These are phyloP conservation scores for Pistacia integerrima DNA, from an alignment of 345 rosid species.

Conservation along the genomic window DNA sequence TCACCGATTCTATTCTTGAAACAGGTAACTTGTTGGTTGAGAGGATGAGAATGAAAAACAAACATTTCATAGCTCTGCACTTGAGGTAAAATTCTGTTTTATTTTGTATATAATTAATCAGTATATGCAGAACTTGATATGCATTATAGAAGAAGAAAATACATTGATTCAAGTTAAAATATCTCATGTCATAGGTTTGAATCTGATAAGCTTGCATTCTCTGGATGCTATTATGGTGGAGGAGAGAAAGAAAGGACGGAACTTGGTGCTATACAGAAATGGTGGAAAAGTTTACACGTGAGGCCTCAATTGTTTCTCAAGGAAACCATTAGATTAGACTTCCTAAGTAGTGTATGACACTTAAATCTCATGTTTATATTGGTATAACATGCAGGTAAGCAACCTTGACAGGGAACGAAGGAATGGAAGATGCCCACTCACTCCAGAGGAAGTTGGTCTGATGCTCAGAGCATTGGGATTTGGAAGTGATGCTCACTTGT, in stretches of 20 bases:
- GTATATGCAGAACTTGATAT: too few relatives aligned
- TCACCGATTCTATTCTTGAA: slow-evolving; percentile 59
- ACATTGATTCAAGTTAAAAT: slow-evolving; percentile 10
- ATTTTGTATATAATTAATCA: background rate
- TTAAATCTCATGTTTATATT: slow-evolving; percentile 16
- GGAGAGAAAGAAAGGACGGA: slow-evolving; percentile 76
- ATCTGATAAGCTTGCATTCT: slow-evolving; percentile 97
- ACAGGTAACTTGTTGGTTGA: slow-evolving; percentile 67
- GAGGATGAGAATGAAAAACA: slow-evolving; percentile 69
- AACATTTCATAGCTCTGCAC: slow-evolving; percentile 81
- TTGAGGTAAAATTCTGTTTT: slow-evolving; percentile 55
- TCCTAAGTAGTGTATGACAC: background rate
- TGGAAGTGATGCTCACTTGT: too few relatives aligned
- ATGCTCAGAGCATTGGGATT: too few relatives aligned
- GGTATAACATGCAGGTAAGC: slow-evolving; percentile 46
- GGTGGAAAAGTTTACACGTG: slow-evolving; percentile 89
- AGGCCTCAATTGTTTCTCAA: slow-evolving; percentile 26
- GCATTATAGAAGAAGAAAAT: background rate
- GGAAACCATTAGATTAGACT: background rate
- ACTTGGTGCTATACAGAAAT: slow-evolving; percentile 73
- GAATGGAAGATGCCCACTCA: too few relatives aligned
- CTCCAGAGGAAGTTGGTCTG: too few relatives aligned
- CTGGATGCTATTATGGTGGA: slow-evolving; percentile 93
- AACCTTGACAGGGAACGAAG: slow-evolving; percentile 29
- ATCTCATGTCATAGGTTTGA: slow-evolving; percentile 59